A percentile compares a stretch with the other conserved stretches of the same genome.
Conservation (phyloP, 306 rosid species). For the Casuarina equisetifolia region DNA sequence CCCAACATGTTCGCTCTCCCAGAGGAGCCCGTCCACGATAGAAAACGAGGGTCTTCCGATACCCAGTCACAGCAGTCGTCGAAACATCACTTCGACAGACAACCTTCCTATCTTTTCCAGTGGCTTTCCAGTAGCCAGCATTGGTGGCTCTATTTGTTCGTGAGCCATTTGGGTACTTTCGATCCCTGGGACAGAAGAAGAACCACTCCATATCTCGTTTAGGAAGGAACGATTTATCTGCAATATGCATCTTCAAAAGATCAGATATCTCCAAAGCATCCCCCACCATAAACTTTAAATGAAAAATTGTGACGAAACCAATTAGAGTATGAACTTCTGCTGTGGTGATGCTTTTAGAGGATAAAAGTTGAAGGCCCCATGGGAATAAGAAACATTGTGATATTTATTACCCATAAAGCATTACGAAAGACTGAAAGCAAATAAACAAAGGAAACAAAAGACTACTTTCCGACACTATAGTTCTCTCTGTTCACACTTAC, state of each 20-base stretch:
- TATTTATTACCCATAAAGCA: slow-evolving; percentile 24
- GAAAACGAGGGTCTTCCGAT: slow-evolving; percentile 86
- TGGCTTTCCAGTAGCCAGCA: slow-evolving; percentile 98
- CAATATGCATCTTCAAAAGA: slow-evolving; percentile 14
- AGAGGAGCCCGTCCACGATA: slow-evolving; percentile 87
- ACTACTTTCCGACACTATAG: slow-evolving; percentile 8
- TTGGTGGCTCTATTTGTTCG: slow-evolving; percentile 92
- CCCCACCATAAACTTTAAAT: slow-evolving; percentile 6
- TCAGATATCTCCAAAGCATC: slow-evolving; percentile 30
- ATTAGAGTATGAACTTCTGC: slow-evolving; percentile 1
- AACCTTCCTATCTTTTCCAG: slow-evolving; percentile 85
- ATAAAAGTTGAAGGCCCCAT: slow-evolving; percentile 26
- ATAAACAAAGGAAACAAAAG: slow-evolving; percentile 16
- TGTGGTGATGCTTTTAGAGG: slow-evolving; percentile 28
- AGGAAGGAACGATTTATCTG: slow-evolving; percentile 90
- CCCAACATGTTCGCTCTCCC: slow-evolving; percentile 82
- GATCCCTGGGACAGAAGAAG: slow-evolving; percentile 89
- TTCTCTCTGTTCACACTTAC: slow-evolving; percentile 12
- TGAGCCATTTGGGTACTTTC: slow-evolving; percentile 88
- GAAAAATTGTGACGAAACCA: not conserved
- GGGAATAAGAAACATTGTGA: slow-evolving; percentile 10
- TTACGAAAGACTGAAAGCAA: slow-evolving; percentile 1
- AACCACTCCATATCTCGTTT: slow-evolving; percentile 91
- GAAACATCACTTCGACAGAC: slow-evolving; percentile 32
- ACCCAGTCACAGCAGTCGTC: slow-evolving; percentile 49